Conservation (phyloP, 306 rosid genomes). For the Senna siamea region DNA sequence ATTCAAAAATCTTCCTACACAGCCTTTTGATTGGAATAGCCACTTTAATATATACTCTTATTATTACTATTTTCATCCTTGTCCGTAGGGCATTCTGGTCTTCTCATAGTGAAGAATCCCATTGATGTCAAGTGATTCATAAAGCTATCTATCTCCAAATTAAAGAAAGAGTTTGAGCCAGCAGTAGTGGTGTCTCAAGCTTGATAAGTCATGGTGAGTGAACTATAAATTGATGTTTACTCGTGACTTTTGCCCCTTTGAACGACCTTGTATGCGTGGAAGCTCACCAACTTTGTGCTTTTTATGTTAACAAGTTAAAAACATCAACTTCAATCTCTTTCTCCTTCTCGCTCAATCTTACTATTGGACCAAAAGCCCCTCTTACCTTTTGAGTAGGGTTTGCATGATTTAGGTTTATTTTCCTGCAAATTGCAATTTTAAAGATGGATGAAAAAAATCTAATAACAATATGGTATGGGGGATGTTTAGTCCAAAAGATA, state of each 20-base stretch:
- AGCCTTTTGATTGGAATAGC: neutral
- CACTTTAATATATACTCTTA: neutral
- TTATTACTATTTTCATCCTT: neutral
- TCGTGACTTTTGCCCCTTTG: neutral
- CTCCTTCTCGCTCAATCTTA: neutral
- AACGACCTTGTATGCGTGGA: neutral
- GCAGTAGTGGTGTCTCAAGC: neutral
- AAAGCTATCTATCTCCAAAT: neutral
- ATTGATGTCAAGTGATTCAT: neutral
- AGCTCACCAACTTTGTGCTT: slow-evolving; percentile 18
- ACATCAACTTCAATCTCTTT: slow-evolving; percentile 17
- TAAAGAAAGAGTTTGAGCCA: neutral
- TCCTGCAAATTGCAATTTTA: too few species aligned
- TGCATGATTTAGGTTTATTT: too few species aligned
- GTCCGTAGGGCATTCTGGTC: neutral
- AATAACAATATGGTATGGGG: too few species aligned
- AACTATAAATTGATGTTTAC: neutral
- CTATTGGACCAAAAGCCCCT: slow-evolving; percentile 22
- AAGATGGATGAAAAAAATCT: too few species aligned
- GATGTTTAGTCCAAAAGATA: neutral
- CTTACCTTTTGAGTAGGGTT: slow-evolving; percentile 8
- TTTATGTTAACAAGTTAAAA: neutral
- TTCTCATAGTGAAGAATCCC: neutral
- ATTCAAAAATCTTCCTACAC: neutral
- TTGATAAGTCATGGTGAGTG: neutral